Evolutionary conservation across 2,329 filamentous ascomycete genomes (phyloP), one percentile per base, ranked within the genome.

Genomic region (Hymenoscyphus repandus): DNA sequence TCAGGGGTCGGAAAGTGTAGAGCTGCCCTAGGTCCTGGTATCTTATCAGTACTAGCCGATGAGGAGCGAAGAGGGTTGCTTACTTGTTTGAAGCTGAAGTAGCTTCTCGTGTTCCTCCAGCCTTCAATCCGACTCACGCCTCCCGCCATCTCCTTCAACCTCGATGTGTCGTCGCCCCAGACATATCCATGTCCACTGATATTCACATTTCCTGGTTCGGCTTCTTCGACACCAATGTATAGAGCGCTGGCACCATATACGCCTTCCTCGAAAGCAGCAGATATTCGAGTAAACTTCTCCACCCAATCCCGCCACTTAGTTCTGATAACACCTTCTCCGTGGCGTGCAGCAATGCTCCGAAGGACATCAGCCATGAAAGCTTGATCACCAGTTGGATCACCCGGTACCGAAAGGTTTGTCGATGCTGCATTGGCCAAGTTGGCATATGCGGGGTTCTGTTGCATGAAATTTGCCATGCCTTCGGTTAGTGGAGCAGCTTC

Each of bases 291-390:
- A 65, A 99, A 97, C 67, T 91, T 93, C 50, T 86, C 77, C n/a
- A 97, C 85, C 84, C 93, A 99, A 54, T 90, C 87, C 15, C 91
- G 83, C 87, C 91, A 97, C 70, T 95, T 96, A 31, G 89, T 85
- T 18, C 93, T 81, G 49, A 99, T 87, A 1, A 90, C 90, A 51
- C 88, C 86, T 69, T 99, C 90, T 40, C 93, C 93, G 55, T 92
- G 88, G 13, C 93, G 80, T 38, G 90, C 86, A 31, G 83, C 81
- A 59, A 99, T 95, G 63, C 90, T 92, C 54, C 85, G 80, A 15
- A 90, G 74, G 11, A 99, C 84, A 60, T 90, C 86, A 13, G 85
- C 81, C 84, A 99, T 96, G 67, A 99, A 99, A 1, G 85, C 79
- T 30, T 81, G 80, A 64, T 99, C 93, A 6, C 92, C 91, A 0